Conservation (phyloP, 2,329 filamentous ascomycete genomes). For the Talaromyces sp. region DNA sequence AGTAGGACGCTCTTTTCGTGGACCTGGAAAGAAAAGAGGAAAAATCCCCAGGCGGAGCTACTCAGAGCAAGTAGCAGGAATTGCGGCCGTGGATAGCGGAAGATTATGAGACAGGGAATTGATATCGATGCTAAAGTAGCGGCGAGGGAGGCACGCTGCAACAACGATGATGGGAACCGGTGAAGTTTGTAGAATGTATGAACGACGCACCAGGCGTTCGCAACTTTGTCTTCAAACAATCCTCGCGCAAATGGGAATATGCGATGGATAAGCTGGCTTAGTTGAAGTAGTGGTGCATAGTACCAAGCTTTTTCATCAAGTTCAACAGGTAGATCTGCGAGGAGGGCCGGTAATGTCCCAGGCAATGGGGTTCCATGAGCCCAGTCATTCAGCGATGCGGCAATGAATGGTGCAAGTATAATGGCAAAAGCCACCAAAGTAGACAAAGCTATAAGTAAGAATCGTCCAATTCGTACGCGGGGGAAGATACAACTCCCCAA, state of each 20-base stretch:
- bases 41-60: slow-evolving; percentile 90
- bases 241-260: slow-evolving; percentile 95
- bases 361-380: slow-evolving; percentile 59
- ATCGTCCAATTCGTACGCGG: slow-evolving; percentile 58
- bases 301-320: slow-evolving; percentile 62
- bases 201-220: slow-evolving; percentile 93
- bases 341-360: slow-evolving; percentile 59
- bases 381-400: slow-evolving; percentile 65
- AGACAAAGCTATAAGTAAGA: slow-evolving; percentile 68
- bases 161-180: slow-evolving; percentile 61
- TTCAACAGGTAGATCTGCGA: slow-evolving; percentile 52
- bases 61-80: slow-evolving; percentile 76
- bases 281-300: slow-evolving; percentile 70
- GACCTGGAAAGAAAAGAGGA: slow-evolving; percentile 95
- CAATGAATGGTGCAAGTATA: slow-evolving; percentile 68
- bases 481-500: slow-evolving; percentile 81
- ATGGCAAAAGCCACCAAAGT: slow-evolving; percentile 69
- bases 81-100: slow-evolving; percentile 69
- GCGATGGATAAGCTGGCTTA: slow-evolving; percentile 81
- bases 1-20: slow-evolving; percentile 96
- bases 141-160: slow-evolving; percentile 70
- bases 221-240: slow-evolving; percentile 96
- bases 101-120: slow-evolving; percentile 72
- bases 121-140: slow-evolving; percentile 72
- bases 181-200: slow-evolving; percentile 87